Evolutionary conservation across 78 protist species (phyloP), one percentile per base, ranked within the genome.

Genomic region (Chrysochromulina parva): DNA sequence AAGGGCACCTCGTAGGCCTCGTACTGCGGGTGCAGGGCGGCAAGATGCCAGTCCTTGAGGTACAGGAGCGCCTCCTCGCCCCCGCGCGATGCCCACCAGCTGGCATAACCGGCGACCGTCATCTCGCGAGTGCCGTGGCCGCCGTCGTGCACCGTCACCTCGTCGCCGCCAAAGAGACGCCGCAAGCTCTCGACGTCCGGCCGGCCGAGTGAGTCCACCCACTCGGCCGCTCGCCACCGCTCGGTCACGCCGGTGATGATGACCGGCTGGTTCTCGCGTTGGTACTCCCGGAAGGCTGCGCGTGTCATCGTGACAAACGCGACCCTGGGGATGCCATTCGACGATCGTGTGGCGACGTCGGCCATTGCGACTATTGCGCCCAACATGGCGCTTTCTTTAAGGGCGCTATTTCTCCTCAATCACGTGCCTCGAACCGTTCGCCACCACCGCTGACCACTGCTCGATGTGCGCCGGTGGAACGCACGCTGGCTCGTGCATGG

Each of bases 11-110:
- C 11, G 60, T 85, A 85, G 28, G 67, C 54, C 47, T 19, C 28
- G 88, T 57, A 82, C 24, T 1, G 50, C 47, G 48, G 59, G 10
- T 10, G 20, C 26, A 5, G 0, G 22, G 58, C 38, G 0, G 78
- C 80, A 9, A 85, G 22, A 10, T 60, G 52, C 90, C 90, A 85
- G 66, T 85, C 90, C 59, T 85, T 85, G 59, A 85, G 90, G 59
- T 85, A 85, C 47, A 85, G 90, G 38, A 14, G 26, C 53, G 9
- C 54, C 48, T 9, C 26, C 71, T 9, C 76, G 24, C 13, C 55
- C 24, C 13, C 9, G 26, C 55, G 3, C 24, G 55, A 53, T 1
- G 2, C 28, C 82, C 82, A 74, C 82, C 82, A 74, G 24, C 3
- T 7, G 17, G 55, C 57, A 24, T 74, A 74, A 3, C 48, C 82